These are phyloP conservation scores for Cordyceps militaris DNA, from an alignment of 2,329 filamentous ascomycete species.

Conservation along the genomic window DNA sequence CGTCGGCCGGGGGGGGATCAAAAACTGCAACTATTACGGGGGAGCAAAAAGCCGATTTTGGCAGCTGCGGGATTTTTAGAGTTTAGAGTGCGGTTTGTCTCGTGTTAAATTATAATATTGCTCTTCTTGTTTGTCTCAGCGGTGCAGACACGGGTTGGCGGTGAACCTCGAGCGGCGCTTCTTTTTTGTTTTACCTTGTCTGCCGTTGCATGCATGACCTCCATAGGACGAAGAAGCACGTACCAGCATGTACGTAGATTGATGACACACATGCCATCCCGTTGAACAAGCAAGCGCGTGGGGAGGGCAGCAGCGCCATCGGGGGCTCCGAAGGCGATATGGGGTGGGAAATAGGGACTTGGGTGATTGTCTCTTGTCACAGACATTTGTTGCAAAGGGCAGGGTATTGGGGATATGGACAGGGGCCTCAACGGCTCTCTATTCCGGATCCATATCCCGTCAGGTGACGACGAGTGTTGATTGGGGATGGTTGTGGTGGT, in stretches of 20 bases:
- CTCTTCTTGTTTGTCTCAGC: too few relatives aligned
- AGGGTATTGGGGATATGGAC: not conserved
- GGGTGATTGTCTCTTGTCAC: not conserved
- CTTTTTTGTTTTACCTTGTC: too few relatives aligned
- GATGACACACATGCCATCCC: not conserved
- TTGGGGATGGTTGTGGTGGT: not conserved
- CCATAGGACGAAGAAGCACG: not conserved
- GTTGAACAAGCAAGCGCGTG: not conserved
- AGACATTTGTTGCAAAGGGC: not conserved
- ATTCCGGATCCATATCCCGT: slow-evolving; percentile 4
- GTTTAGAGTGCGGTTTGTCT: too few relatives aligned
- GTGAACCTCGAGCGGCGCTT: not conserved
- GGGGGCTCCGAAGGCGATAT: not conserved
- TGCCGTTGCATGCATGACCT: not conserved
- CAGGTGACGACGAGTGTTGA: slow-evolving; percentile 6
- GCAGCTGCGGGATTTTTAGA: too few relatives aligned
- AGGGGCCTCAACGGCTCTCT: slow-evolving; percentile 2
- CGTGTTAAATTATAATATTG: too few relatives aligned
- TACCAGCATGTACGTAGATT: not conserved
- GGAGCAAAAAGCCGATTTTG: too few relatives aligned
- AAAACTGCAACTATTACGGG: too few relatives aligned
- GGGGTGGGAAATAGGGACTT: not conserved
- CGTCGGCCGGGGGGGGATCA: too few relatives aligned
- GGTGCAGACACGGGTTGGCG: too few relatives aligned
- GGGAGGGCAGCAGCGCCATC: slow-evolving; percentile 5